Base-by-base conservation (phyloP, 1,284 basidiomycete genomes). In the Anthracocystis setariae region DNA sequence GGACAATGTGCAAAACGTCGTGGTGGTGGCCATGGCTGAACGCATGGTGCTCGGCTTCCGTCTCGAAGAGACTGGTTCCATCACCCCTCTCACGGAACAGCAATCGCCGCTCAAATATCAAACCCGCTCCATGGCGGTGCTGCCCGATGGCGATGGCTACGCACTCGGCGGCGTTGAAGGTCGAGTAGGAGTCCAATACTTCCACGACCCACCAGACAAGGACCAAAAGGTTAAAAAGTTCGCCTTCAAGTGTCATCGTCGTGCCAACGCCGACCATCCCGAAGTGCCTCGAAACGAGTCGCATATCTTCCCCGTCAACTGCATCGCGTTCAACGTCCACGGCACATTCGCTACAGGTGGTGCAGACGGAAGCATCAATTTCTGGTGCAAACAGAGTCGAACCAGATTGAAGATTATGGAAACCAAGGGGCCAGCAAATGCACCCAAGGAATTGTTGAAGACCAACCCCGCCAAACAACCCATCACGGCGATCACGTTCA, bases 331-430 rank as follows among this genome's bases (percentile, higher is more conserved):
- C 87, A 93, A 97, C 82, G 87, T 90, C 1, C 91, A 95, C 72
- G 94, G 93, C 43, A 98, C 94, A 1, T 97, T 97, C 85, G 91
- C 92, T 29, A 97, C 94, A 0, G 93, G 91, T 64, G 94, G 94
- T 87, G 83, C 83, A 10, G 77, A 90, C 82, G 82, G 79, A 25
- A 76, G 76, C 9, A 79, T 83, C 53, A 82, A 78, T 52, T 79
- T 82, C 56, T 83, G 93, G 93, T 92, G 94, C 84, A 93, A 92
- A 84, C 91, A 93, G 82, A 88, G 90, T 10, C 90, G 93, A 55
- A 94, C 90, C 15, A 89, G 93, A 47, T 87, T 98, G 81, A 94
- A 93, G 85, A 89, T 77, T 8, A 77, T 82, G 56, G 81, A 82
- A 17, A 71, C 67, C 29, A 81, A 82, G 42, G 76, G 73, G 3